A percentile compares a stretch with the other conserved stretches of the same genome.
These are phyloP conservation scores for Pleomassaria siparia DNA, from an alignment of 2,329 filamentous ascomycete species.

Conservation along the genomic window DNA sequence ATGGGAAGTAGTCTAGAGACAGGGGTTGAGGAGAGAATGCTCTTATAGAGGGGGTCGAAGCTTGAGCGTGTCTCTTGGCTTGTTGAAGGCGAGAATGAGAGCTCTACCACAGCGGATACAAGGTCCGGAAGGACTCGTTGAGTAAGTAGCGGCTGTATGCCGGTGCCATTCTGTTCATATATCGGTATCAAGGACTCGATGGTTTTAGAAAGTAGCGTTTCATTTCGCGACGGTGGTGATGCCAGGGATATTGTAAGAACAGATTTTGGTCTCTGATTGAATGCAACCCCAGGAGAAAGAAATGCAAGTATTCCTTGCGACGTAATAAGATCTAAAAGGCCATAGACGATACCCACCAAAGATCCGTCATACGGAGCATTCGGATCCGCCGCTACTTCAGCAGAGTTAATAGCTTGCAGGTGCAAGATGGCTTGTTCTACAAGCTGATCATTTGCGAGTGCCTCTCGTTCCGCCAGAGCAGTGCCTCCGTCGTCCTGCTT, in stretches of 20 bases:
- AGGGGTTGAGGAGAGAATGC: slow-evolving; percentile 35
- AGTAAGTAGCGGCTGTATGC: slow-evolving; percentile 39
- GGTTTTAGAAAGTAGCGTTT: slow-evolving; percentile 15
- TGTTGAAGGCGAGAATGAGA: slow-evolving; percentile 34
- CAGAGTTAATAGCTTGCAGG: slow-evolving; percentile 36
- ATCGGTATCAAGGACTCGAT: slow-evolving; percentile 26
- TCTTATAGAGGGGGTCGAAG: slow-evolving; percentile 23
- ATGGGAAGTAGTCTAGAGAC: slow-evolving; percentile 61
- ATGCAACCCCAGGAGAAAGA: slow-evolving; percentile 35
- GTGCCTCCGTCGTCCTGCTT: slow-evolving; percentile 5
- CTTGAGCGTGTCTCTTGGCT: slow-evolving; percentile 8
- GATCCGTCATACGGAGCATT: slow-evolving; percentile 43
- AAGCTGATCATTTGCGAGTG: slow-evolving; percentile 16
- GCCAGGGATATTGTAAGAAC: slow-evolving; percentile 25
- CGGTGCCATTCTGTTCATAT: slow-evolving; percentile 27
- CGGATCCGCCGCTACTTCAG: slow-evolving; percentile 31
- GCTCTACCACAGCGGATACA: slow-evolving; percentile 37
- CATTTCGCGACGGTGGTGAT: slow-evolving; percentile 11
- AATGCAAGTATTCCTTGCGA: slow-evolving; percentile 38
- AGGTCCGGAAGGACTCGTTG: slow-evolving; percentile 39
- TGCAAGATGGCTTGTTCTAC: slow-evolving; percentile 33
- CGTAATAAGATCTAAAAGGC: slow-evolving; percentile 39
- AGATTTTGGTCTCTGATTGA: slow-evolving; percentile 37
- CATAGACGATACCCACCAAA: slow-evolving; percentile 41
- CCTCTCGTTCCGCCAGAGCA: slow-evolving; percentile 10